phyloP scores from a whole-genome alignment of 1,139 yeast genomes.

The Pichia sp. region DNA sequence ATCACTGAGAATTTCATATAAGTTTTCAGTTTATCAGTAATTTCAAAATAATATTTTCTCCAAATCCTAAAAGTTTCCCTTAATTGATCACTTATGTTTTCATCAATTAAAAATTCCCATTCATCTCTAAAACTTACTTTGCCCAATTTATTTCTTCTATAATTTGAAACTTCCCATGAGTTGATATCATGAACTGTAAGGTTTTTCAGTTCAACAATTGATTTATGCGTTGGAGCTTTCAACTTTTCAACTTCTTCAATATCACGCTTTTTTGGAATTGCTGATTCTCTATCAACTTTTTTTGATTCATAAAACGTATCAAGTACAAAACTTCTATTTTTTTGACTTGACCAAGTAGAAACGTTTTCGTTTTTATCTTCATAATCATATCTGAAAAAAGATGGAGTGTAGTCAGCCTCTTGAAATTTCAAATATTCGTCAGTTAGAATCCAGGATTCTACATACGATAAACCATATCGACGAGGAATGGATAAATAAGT shows the following conservation, averaged over 20 bases:
- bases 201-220: not conserved
- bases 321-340: conserved; percentile 3
- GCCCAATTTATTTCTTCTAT: conserved; percentile 2
- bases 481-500: conserved; percentile 10
- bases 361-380: not conserved
- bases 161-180: conserved; percentile 1
- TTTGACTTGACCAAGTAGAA: conserved; percentile 7
- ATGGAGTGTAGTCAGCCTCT: conserved; percentile 4
- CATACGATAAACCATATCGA: conserved; percentile 13
- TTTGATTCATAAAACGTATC: not conserved
- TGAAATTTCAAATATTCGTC: conserved; percentile 1
- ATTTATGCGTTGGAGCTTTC: not conserved
- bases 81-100: conserved; percentile 1
- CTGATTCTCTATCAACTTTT: not conserved
- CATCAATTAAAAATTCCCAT: conserved; percentile 12
- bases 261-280: not conserved
- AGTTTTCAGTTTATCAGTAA: not conserved
- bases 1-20: not conserved
- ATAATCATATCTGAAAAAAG: conserved; percentile 1
- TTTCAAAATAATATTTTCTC: conserved; percentile 10
- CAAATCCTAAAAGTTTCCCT: conserved; percentile 11
- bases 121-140: conserved; percentile 5
- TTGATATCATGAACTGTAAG: not conserved
- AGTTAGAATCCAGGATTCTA: conserved; percentile 9
- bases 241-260: not conserved